Evolutionary conservation across 1,139 yeast species (phyloP).

Genomic region (Pichia sp.): DNA sequence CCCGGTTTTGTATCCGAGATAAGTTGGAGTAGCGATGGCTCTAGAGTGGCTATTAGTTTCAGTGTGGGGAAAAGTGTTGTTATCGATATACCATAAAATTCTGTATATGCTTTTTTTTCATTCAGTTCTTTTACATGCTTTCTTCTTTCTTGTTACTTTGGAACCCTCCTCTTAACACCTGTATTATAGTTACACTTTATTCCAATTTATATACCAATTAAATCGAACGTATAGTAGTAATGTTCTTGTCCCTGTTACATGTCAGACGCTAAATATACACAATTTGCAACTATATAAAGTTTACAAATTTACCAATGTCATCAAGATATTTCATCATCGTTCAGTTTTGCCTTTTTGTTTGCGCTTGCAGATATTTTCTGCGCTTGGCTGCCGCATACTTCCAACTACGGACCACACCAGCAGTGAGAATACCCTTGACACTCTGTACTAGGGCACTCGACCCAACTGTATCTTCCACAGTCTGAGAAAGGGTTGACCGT

Average conservation of each 20-base stretch:
- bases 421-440: slow-evolving; percentile 78
- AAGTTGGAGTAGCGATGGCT: slow-evolving; percentile 22
- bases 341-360: slow-evolving; percentile 8
- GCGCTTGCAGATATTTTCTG: slow-evolving; percentile 30
- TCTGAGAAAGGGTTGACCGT: slow-evolving; percentile 35
- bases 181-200: not conserved
- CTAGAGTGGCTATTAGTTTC: slow-evolving; percentile 24
- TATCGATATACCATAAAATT: slow-evolving; percentile 15
- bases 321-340: not conserved
- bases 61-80: slow-evolving; percentile 24
- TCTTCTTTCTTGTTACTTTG: not conserved
- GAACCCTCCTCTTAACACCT: not conserved
- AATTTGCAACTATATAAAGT: not conserved
- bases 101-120: not conserved
- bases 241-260: not conserved
- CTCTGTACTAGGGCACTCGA: slow-evolving; percentile 73
- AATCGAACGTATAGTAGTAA: not conserved
- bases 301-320: not conserved
- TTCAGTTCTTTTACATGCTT: not conserved
- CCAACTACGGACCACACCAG: slow-evolving; percentile 71
- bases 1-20: slow-evolving; percentile 17
- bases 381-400: slow-evolving; percentile 78
- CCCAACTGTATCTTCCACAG: slow-evolving; percentile 58
- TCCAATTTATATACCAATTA: not conserved
- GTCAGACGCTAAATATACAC: not conserved